These are phyloP conservation scores for Phialophora tarda DNA, from an alignment of 2,329 filamentous ascomycete species.

Conservation along the genomic window DNA sequence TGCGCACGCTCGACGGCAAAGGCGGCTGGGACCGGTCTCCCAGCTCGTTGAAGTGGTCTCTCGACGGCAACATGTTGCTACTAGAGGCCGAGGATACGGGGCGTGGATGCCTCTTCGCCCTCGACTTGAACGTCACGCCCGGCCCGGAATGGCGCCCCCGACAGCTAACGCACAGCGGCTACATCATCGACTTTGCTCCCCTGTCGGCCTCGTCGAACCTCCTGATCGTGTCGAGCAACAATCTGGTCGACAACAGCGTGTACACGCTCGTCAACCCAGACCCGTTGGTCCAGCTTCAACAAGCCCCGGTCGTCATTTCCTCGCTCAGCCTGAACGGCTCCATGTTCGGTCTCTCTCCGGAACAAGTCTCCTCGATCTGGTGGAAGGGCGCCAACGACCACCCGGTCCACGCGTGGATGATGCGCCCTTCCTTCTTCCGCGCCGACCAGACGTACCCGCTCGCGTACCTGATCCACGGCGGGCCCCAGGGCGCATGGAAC, in stretches of 20 bases:
- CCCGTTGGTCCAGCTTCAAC: constrained; percentile 35
- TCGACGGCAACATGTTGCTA: constrained; percentile 50
- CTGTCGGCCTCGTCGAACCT: constrained; percentile 45
- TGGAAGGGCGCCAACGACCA: constrained; percentile 53
- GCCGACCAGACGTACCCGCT: constrained; percentile 58
- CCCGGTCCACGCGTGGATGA: constrained; percentile 53
- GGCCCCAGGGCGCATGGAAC: constrained; percentile 58
- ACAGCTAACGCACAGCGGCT: constrained; percentile 50
- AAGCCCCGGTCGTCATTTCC: constrained; percentile 45
- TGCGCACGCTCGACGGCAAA: constrained; percentile 46
- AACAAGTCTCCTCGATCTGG: constrained; percentile 54
- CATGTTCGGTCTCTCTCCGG: constrained; percentile 49
- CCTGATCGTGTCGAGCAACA: constrained; percentile 52
- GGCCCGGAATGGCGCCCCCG: constrained; percentile 31
- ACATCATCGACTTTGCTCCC: constrained; percentile 48
- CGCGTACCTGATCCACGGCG: constrained; percentile 61
- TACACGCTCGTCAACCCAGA: constrained; percentile 50
- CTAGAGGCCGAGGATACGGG: constrained; percentile 52
- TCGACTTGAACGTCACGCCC: constrained; percentile 28
- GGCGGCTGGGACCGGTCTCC: constrained; percentile 53
- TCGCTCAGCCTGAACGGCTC: constrained; percentile 47
- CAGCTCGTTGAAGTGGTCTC: constrained; percentile 48
- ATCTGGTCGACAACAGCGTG: constrained; percentile 52
- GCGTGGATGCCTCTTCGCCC: constrained; percentile 50
- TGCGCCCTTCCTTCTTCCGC: constrained; percentile 55